Conservation (phyloP, 305 asterid genomes). For the Plantago coronopus region DNA sequence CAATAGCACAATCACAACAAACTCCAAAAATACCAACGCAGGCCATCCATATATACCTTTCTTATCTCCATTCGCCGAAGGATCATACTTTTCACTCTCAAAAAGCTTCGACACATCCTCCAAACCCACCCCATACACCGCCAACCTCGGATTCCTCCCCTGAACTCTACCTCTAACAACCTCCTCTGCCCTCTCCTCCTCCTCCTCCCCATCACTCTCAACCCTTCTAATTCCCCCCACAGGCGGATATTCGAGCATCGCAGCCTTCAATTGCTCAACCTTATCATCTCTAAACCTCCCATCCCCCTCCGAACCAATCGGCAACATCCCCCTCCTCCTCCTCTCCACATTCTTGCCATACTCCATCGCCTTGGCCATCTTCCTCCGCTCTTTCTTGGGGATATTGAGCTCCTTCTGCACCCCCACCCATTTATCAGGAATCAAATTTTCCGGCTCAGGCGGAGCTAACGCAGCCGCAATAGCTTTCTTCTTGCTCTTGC, state of each 20-base stretch:
- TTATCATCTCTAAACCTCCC: conserved; percentile 50
- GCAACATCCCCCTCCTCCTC: conserved; percentile 51
- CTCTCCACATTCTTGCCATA: conserved; percentile 60
- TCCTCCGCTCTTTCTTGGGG: conserved; percentile 81
- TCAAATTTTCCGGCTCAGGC: conserved; percentile 61
- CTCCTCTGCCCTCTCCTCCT: conserved; percentile 24
- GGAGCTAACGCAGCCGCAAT: conserved; percentile 11
- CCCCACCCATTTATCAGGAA: conserved; percentile 77
- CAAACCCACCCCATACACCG: conserved; percentile 79
- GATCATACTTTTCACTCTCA: conserved; percentile 53
- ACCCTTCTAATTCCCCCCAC: conserved; percentile 16
- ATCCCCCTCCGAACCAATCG: conserved; percentile 43
- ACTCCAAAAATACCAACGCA: background rate
- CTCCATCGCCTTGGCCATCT: conserved; percentile 53
- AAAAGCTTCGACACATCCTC: conserved; percentile 72
- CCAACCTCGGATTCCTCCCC: conserved; percentile 80
- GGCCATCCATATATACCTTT: conserved; percentile 36
- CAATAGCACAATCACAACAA: background rate
- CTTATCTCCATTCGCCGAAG: conserved; percentile 34
- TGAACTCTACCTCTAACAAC: conserved; percentile 45
- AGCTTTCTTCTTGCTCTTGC: conserved; percentile 9
- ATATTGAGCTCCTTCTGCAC: conserved; percentile 62
- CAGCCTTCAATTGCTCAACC: conserved; percentile 59
- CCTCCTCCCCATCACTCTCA: conserved; percentile 19
- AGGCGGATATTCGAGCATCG: conserved; percentile 58